Conservation (phyloP, 2,329 filamentous ascomycete species). For the Colletotrichum cereale region DNA sequence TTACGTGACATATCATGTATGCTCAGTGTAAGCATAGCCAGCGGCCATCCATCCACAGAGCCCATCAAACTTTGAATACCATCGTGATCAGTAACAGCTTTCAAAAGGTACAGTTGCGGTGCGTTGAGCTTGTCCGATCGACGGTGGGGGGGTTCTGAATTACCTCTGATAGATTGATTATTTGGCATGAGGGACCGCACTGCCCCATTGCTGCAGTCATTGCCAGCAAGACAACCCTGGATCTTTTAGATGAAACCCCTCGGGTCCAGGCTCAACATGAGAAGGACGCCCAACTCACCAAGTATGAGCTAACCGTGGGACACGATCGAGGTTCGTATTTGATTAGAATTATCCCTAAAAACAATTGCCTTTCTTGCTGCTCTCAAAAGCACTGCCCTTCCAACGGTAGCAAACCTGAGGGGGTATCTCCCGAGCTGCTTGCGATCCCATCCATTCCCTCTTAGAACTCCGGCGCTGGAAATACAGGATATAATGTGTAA, state of each 20-base stretch:
- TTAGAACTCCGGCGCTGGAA: slow-evolving; percentile 32
- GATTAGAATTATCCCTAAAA: slow-evolving; percentile 5
- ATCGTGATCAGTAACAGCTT: not conserved
- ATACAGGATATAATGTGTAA: not conserved
- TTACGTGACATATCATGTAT: too few species aligned
- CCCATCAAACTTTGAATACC: not conserved
- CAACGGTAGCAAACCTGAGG: not conserved
- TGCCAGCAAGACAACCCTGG: too few species aligned
- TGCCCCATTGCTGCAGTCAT: too few species aligned
- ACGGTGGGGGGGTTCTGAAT: not conserved
- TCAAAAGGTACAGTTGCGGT: not conserved
- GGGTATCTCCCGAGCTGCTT: not conserved
- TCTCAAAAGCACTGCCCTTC: not conserved
- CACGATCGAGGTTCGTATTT: not conserved
- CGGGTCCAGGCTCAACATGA: not conserved
- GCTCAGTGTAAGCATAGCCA: too few species aligned
- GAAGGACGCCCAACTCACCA: too few species aligned
- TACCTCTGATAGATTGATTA: too few species aligned
- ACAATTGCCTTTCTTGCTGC: not conserved
- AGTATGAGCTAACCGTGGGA: not conserved
- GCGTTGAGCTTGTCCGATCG: not conserved
- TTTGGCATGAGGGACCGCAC: too few species aligned
- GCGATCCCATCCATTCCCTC: not conserved
- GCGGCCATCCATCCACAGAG: too few species aligned
- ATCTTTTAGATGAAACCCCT: not conserved